Conservation (phyloP, 1,284 basidiomycete species). For the Trametes pubescens region DNA sequence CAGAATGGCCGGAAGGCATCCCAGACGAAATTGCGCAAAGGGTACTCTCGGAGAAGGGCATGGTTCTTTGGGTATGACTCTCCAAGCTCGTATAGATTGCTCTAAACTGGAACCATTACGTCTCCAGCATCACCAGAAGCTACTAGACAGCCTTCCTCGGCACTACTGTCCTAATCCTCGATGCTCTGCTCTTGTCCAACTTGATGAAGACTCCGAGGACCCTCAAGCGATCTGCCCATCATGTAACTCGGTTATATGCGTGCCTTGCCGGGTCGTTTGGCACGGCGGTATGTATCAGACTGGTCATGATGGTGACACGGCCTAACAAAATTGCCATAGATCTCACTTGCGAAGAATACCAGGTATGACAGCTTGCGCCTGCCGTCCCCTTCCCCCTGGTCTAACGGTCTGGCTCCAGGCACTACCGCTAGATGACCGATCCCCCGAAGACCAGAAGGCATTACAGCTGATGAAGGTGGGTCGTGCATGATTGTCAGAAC, state of each 20-base stretch:
- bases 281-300: constrained; percentile 42
- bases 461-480: constrained; percentile 47
- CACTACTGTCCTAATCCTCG: constrained; percentile 51
- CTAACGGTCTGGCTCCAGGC: constrained; percentile 38
- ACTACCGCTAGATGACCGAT: constrained; percentile 49
- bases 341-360: constrained; percentile 49
- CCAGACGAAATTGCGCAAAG: constrained; percentile 46
- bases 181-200: constrained; percentile 48
- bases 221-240: constrained; percentile 47
- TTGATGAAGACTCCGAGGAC: constrained; percentile 47
- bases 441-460: constrained; percentile 50
- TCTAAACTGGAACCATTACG: background rate
- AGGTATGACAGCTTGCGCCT: constrained; percentile 30
- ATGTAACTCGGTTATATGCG: constrained; percentile 46
- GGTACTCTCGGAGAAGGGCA: constrained; percentile 44
- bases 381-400: background rate
- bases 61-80: constrained; percentile 47
- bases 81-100: background rate
- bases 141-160: constrained; percentile 48
- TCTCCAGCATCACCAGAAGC: constrained; percentile 47
- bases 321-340: constrained; percentile 32
- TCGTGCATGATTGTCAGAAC: background rate
- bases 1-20: constrained; percentile 47
- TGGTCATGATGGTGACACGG: background rate
- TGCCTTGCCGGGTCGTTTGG: constrained; percentile 48